These are phyloP conservation scores for Hygrophila difformis DNA, from an alignment of 257 asterid genomes.

Conservation along the genomic window DNA sequence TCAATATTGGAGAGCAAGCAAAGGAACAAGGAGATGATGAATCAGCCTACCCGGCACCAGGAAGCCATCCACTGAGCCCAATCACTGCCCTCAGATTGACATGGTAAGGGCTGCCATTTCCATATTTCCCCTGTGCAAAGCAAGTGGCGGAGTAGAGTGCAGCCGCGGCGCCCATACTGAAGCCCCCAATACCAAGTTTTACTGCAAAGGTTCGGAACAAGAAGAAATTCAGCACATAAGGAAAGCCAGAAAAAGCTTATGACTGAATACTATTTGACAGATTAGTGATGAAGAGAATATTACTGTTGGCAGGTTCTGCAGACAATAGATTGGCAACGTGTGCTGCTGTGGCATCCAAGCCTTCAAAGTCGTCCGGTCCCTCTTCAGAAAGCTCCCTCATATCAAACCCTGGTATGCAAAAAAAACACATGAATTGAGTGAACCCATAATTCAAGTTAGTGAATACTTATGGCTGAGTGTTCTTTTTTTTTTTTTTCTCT, in stretches of 20 bases:
- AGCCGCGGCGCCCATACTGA: slow-evolving; percentile 95
- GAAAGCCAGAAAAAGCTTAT: not conserved
- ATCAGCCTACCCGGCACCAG: slow-evolving; percentile 71
- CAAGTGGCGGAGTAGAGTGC: slow-evolving; percentile 91
- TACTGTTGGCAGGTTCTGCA: slow-evolving; percentile 91
- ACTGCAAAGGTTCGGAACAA: no score
- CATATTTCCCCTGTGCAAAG: slow-evolving; percentile 75
- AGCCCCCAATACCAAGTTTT: slow-evolving; percentile 93
- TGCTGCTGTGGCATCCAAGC: slow-evolving; percentile 87
- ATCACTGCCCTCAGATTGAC: slow-evolving; percentile 61
- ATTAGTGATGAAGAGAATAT: slow-evolving; percentile 17
- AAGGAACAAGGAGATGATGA: no score
- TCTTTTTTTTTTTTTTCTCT: slow-evolving; percentile 19
- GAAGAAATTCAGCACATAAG: no score
- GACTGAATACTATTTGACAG: no score
- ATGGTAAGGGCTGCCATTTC: slow-evolving; percentile 75
- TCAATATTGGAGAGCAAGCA: not conserved
- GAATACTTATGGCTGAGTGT: not conserved
- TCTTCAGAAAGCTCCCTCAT: slow-evolving; percentile 93
- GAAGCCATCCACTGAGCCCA: slow-evolving; percentile 98
- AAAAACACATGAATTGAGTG: no score
- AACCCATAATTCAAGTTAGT: no score
- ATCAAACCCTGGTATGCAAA: slow-evolving; percentile 67
- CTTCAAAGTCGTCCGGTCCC: slow-evolving; percentile 82
- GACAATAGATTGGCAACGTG: slow-evolving; percentile 88